Evolutionary conservation across 495 filamentous ascomycete genomes (phyloP), one percentile per base, ranked within the genome.

Genomic region (Delitschia confertaspora): DNA sequence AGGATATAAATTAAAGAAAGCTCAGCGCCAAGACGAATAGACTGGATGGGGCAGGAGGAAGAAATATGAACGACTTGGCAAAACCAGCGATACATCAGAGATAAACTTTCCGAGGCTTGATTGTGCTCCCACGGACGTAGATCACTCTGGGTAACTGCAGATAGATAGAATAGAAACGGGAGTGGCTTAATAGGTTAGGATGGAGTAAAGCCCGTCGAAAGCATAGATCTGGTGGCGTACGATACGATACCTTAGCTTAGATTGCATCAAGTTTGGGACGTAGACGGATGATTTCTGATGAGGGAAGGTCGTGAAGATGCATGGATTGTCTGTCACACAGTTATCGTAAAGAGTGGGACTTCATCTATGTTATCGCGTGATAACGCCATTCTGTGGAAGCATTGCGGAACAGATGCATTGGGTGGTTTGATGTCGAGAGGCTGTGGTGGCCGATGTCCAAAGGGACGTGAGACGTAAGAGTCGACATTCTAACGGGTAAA

Each of bases 161-260:
- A n/a, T n/a, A n/a, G n/a, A n/a, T n/a, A n/a, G n/a, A n/a, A n/a
- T n/a, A n/a, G n/a, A n/a, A n/a, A n/a, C n/a, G n/a, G n/a, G n/a
- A n/a, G n/a, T n/a, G n/a, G n/a, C n/a, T n/a, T n/a, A n/a, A n/a
- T n/a, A n/a, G n/a, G n/a, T n/a, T n/a, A n/a, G n/a, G n/a, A n/a
- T n/a, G 23, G 41, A 36, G 41, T 42, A 41, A 30, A 51, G 48
- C 20, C 40, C 13, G 48, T 42, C 48, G 24, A 51, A 42, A 23
- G 20, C 18, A 43, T 24, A 38, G 49, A 53, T 53, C 49, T 37
- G 16, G 38, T 47, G 33, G 42, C 13, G 26, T 13, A 29, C 13
- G n/a, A 29, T 29, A 29, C 13, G n/a, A 29, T 29, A 29, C 13
- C 7, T 13, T 13, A 7, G 26, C 26, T 13, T 29, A 29, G n/a